Conservation (phyloP, 2,329 filamentous ascomycete species). For the Trichoderma sp. region DNA sequence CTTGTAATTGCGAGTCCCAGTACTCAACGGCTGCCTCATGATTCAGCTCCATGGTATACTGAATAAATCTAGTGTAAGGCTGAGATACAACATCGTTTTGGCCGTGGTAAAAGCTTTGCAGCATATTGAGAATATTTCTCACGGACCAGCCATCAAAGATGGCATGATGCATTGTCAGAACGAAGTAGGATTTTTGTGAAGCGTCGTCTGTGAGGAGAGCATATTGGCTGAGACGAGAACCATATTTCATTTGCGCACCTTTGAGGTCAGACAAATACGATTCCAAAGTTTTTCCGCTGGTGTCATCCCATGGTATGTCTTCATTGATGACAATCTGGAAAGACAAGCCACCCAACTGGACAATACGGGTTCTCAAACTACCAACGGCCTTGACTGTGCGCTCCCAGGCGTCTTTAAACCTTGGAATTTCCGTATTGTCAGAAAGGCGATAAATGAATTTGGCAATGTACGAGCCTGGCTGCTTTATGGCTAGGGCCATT, state of each 20-base stretch:
- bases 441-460: slow-evolving; percentile 35
- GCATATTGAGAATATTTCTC: not conserved
- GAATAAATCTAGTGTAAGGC: slow-evolving; percentile 11
- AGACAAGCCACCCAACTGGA: slow-evolving; percentile 1
- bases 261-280: not conserved
- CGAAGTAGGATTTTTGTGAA: not conserved
- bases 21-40: slow-evolving; percentile 8
- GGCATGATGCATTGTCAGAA: slow-evolving; percentile 17
- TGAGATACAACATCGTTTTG: not conserved
- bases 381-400: not conserved
- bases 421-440: slow-evolving; percentile 29
- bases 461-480: slow-evolving; percentile 42
- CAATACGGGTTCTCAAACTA: slow-evolving; percentile 28
- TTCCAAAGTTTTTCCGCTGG: not conserved
- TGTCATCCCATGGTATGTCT: slow-evolving; percentile 6
- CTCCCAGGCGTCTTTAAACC: slow-evolving; percentile 29
- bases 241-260: slow-evolving; percentile 3
- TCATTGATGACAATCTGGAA: slow-evolving; percentile 17
- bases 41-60: slow-evolving; percentile 17
- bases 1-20: not conserved
- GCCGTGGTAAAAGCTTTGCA: slow-evolving; percentile 1
- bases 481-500: slow-evolving; percentile 40
- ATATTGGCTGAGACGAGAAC: not conserved
- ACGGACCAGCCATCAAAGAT: slow-evolving; percentile 24
- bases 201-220: not conserved